Base-by-base conservation (phyloP, 1,139 yeast species). In the Suhomyces taliae region DNA sequence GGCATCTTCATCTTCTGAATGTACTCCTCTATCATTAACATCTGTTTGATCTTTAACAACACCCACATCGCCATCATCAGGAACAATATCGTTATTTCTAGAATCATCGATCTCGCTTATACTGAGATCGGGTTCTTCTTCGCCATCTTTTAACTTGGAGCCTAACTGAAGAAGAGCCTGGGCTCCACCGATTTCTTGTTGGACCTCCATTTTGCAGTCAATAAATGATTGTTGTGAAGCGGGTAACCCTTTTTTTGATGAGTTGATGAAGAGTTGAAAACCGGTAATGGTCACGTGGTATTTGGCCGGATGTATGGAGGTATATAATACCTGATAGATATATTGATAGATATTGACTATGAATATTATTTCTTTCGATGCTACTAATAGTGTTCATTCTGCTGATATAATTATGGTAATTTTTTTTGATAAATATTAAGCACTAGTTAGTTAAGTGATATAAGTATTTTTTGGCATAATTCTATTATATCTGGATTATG, bases 111-210 rank as follows among this genome's bases (percentile, higher is more conserved):
- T 45, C 29, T 45, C 44, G 19, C 37, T 41, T 39, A 46, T 43
- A 29, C 38, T 43, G 11, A 45, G 41, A 15, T 44, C 44, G 2
- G 41, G 38, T 7, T 48, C 53, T 14, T 55, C 61, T 9, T 58
- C 59, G 9, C 57, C 63, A 32, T 55, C 61, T 41, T 61, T 65
- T 36, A 51, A 55, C 47, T 70, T 70, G 19, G 70, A 60, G 10
- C 78, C 78, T 8, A 74, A 57, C 63, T 66, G 77, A 19, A 74
- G 66, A 36, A 74, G 65, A 8, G 78, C 79, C 49, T 72, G 76
- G 15, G 79, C 79, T 10, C 79, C 78, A 14, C 78, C 78, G 31
- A 73, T 65, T 53, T 72, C 76, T 53, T 64, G 74, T 52, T 67
- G 74, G 45, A 64, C 58, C 48, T 70, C 67, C 74, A 69, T 68